These are phyloP conservation scores for Fusarium phyllophilum DNA, from an alignment of 2,329 filamentous ascomycete genomes.

Conservation along the genomic window DNA sequence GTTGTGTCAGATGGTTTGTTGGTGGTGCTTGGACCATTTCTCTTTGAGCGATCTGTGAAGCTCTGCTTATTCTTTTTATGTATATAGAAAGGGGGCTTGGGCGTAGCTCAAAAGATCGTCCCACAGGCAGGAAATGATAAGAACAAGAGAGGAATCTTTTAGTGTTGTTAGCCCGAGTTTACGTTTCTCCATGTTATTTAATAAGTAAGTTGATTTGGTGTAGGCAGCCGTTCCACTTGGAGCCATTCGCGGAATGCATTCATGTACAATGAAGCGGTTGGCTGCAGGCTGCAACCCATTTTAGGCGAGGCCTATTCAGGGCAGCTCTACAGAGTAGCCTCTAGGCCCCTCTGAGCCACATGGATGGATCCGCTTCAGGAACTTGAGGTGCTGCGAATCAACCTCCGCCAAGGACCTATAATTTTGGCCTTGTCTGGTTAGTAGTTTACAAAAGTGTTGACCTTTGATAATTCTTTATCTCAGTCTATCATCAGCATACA, in stretches of 20 bases:
- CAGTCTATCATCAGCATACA: constrained; percentile 2
- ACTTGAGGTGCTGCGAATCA: constrained; percentile 7
- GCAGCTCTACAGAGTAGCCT: background rate
- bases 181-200: constrained; percentile 3
- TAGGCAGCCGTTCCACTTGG: constrained; percentile 22
- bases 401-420: constrained; percentile 2
- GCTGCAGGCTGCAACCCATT: constrained; percentile 35
- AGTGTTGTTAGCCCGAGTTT: constrained; percentile 12
- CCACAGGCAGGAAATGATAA: background rate
- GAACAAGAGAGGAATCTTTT: constrained; percentile 1
- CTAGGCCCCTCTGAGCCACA: constrained; percentile 19
- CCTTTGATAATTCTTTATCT: background rate
- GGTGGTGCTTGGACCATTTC: constrained; percentile 31
- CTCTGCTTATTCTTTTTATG: background rate
- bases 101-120: background rate
- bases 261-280: constrained; percentile 20
- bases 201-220: constrained; percentile 15
- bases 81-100: background rate
- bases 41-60: constrained; percentile 19
- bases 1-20: constrained; percentile 21
- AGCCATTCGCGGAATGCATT: background rate
- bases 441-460: background rate
- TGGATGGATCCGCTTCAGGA: constrained; percentile 28
- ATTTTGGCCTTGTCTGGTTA: background rate
- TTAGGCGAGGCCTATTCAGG: constrained; percentile 20